Percentiles rank a stretch among this genome's conserved stretches.
These are phyloP conservation scores for Trichophyton mentagrophytes DNA, from an alignment of 2,329 filamentous ascomycete genomes.

Conservation along the genomic window DNA sequence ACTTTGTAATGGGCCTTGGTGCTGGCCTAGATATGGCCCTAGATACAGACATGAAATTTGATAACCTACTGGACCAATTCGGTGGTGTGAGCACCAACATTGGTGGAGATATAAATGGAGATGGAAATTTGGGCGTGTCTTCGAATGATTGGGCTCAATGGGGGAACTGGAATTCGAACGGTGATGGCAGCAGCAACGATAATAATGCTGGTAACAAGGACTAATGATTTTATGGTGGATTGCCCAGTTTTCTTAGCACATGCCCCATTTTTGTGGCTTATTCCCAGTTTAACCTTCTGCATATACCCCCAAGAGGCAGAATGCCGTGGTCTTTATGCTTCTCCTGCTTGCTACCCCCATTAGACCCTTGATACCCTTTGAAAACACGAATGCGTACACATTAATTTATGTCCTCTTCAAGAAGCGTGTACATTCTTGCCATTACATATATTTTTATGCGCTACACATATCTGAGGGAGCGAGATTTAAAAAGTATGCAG, in stretches of 20 bases:
- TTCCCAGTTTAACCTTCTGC: background rate
- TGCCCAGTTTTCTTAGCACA: background rate
- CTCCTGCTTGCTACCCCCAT: background rate
- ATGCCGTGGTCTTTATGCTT: background rate
- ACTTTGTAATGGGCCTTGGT: slow-evolving; percentile 17
- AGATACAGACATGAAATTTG: slow-evolving; percentile 19
- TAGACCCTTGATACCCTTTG: background rate
- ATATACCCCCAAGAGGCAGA: background rate
- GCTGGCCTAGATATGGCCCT: slow-evolving; percentile 17
- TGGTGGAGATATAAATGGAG: background rate
- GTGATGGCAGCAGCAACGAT: background rate
- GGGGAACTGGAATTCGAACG: slow-evolving; percentile 7
- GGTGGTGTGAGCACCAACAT: background rate
- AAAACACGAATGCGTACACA: background rate
- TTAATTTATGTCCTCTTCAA: background rate
- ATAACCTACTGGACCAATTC: background rate
- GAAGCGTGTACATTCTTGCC: background rate
- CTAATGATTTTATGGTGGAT: background rate
- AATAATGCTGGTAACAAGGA: background rate
- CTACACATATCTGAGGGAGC: background rate
- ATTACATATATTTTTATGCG: background rate
- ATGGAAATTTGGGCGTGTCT: background rate
- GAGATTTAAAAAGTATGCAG: background rate
- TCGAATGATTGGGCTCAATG: slow-evolving; percentile 10
- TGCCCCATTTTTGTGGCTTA: background rate